Base-by-base conservation (phyloP, 768 basidiomycete species). In the Boletus rubroflammeus region DNA sequence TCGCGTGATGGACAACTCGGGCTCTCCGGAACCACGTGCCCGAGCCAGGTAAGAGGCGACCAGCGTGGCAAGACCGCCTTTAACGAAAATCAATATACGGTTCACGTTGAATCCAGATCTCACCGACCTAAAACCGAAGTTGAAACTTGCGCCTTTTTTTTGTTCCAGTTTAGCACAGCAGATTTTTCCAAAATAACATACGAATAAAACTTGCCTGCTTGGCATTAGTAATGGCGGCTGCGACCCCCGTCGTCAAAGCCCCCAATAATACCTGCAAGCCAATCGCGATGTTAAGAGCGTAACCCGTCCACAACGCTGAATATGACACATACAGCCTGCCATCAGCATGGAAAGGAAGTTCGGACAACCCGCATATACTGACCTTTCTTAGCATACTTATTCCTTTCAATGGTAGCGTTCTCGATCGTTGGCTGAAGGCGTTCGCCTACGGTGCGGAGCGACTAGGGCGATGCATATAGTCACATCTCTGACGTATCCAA, bases 21-120 rank as follows among this genome's bases (percentile, higher is more conserved):
- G 88, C 59, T 90, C 88, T 35, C 80, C 80, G 0, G 85, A 82
- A 11, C 86, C 85, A 26, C 86, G 81, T 25, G 80, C 76, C 13
- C 83, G 81, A 3, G 88, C 88, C 25, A 90, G 75, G 67, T 85
- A 90, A 2, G 86, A 84, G 17, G 88, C 86, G 14, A 84, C 78
- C 19, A 89, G 21, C 0, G 88, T 90, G 4, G 86, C 68, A 11
- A 85, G 53, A n/a, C 82, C 87, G 31, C 88, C 85, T 82, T 17
- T 0, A 49, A 21, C 19, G 7, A 38, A 29, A 17, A 17, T 59
- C 28, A 50, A 44, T 6, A 1, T 6, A 35, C 19, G 39, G 21
- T 9, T 31, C 28, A 31, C 1, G 8, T 32, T 5, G 25, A 56
- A 26, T 43, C 3, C 9, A 31, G 31, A 31, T 11, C 15, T 25